Conservation (phyloP, 23 red algal species). For the Cyanidiococcus yangmingshanensis region DNA sequence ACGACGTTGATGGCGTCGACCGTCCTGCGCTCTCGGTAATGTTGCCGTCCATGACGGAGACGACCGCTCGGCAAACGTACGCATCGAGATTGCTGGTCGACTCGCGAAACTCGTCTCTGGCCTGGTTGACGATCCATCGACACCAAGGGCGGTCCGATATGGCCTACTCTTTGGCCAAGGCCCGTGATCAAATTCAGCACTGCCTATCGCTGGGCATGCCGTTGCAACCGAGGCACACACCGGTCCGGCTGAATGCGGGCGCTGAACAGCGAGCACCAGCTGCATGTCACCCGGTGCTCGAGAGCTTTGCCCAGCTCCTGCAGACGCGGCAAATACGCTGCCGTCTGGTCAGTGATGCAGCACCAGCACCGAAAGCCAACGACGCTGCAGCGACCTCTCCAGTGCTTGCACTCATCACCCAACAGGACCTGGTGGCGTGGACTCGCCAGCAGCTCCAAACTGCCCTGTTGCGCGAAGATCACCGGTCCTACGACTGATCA, state of each 20-base stretch:
- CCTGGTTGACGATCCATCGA: not conserved
- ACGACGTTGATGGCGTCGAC: too few species aligned
- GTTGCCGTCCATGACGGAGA: too few species aligned
- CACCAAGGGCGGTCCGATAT: not conserved
- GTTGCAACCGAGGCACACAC: too few species aligned
- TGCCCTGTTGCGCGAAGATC: too few species aligned
- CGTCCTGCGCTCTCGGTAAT: too few species aligned
- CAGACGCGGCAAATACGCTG: not conserved
- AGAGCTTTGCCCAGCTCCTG: not conserved
- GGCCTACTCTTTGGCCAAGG: not conserved
- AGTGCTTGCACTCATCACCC: not conserved
- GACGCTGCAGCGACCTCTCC: too few species aligned
- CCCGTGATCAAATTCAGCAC: not conserved
- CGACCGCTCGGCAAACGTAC: too few species aligned
- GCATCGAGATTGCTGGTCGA: too few species aligned
- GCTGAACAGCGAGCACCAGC: not conserved
- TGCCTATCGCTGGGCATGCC: not conserved
- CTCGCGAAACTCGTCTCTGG: too few species aligned
- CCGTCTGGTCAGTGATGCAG: not conserved
- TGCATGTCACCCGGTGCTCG: not conserved
- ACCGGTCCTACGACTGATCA: too few species aligned
- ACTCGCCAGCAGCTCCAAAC: not conserved
- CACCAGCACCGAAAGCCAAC: too few species aligned
- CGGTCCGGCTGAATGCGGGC: not conserved
- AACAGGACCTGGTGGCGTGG: not conserved